phyloP scores from a whole-genome alignment of 1,284 basidiomycete species.

The Pascua guehoae region DNA sequence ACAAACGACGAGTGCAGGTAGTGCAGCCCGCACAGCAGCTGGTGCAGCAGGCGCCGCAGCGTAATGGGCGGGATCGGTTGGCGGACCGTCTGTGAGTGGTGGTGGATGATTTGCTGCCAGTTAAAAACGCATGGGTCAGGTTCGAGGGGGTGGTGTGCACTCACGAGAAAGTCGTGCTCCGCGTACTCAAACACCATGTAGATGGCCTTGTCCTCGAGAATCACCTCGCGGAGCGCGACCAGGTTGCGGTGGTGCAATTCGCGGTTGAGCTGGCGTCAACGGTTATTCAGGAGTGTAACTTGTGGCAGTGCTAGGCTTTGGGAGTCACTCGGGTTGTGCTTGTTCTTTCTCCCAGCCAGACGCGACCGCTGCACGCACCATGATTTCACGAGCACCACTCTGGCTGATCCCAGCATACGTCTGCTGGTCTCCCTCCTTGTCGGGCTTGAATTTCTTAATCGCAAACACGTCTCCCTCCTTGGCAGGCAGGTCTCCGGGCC shows the following conservation, averaged over 20 bases:
- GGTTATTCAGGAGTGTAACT: not conserved
- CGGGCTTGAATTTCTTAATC: slow-evolving; percentile 99
- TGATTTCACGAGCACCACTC: slow-evolving; percentile 93
- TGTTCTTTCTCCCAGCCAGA: too few relatives aligned
- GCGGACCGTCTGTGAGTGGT: slow-evolving; percentile 86
- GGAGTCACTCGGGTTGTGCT: too few relatives aligned
- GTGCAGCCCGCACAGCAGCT: slow-evolving; percentile 90
- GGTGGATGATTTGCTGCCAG: slow-evolving; percentile 90
- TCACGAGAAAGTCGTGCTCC: slow-evolving; percentile 92
- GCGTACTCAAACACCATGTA: slow-evolving; percentile 99
- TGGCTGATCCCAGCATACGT: slow-evolving; percentile 97
- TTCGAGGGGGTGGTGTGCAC: slow-evolving; percentile 30
- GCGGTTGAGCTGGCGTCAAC: slow-evolving; percentile 68
- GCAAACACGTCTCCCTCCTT: slow-evolving; percentile 71
- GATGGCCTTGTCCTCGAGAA: slow-evolving; percentile 95
- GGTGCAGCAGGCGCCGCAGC: slow-evolving; percentile 89
- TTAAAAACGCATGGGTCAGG: not conserved
- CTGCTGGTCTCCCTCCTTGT: slow-evolving; percentile 90
- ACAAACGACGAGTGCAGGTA: slow-evolving; percentile 95
- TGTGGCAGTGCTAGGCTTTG: not conserved
- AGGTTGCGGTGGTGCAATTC: slow-evolving; percentile 93
- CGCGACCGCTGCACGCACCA: slow-evolving; percentile 59
- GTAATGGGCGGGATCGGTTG: slow-evolving; percentile 66
- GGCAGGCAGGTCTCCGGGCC: slow-evolving; percentile 58
- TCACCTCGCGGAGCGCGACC: slow-evolving; percentile 85